These are phyloP conservation scores for Clitopilus passeckerianus DNA, from an alignment of 768 basidiomycete species.

Conservation along the genomic window DNA sequence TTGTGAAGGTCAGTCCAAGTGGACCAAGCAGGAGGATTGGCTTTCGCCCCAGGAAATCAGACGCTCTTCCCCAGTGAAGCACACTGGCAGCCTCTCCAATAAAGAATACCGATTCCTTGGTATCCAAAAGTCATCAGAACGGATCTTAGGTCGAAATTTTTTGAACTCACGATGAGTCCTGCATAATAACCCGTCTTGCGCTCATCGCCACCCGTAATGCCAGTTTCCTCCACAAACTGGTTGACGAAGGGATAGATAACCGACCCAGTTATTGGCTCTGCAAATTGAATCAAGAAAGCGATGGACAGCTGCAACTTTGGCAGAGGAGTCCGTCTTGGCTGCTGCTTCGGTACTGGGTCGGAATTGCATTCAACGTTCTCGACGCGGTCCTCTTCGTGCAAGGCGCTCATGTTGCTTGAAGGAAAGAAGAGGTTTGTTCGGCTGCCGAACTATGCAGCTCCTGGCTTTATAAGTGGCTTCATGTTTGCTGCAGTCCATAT, in stretches of 20 bases:
- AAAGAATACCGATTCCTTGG: conserved; percentile 40
- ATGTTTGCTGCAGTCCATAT: neutral
- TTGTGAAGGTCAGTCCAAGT: conserved; percentile 31
- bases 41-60: conserved; percentile 36
- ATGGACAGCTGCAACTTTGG: conserved; percentile 35
- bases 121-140: conserved; percentile 24
- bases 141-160: conserved; percentile 9
- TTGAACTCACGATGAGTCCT: conserved; percentile 34
- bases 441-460: neutral
- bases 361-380: neutral
- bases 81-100: conserved; percentile 36
- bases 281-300: conserved; percentile 31
- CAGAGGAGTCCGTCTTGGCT: conserved; percentile 26
- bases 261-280: conserved; percentile 37
- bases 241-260: conserved; percentile 45
- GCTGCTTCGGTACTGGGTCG: neutral
- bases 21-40: conserved; percentile 39
- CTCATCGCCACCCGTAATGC: conserved; percentile 39
- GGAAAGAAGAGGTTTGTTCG: neutral
- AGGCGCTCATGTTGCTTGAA: neutral
- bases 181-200: conserved; percentile 43
- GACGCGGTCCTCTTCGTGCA: neutral
- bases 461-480: no score
- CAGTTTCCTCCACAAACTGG: conserved; percentile 39
- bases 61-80: conserved; percentile 39